Evolutionary conservation across 441 rosid genomes (phyloP).

Genomic region (Bruguiera hainesii): DNA sequence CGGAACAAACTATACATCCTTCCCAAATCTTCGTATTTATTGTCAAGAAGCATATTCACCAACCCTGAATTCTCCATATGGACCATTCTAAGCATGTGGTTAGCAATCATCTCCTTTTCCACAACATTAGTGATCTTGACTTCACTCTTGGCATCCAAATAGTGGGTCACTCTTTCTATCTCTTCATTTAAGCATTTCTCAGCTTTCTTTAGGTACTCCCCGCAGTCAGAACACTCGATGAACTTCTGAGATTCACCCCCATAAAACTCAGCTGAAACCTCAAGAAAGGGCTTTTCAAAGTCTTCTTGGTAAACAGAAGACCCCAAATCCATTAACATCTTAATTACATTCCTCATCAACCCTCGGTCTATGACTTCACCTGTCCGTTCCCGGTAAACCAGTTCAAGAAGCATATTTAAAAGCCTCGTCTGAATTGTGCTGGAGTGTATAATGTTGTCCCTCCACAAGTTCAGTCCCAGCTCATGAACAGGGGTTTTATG

Average conservation of each 20-base stretch:
- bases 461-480: conserved; percentile 88
- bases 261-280: conserved; percentile 87
- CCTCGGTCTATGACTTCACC: conserved; percentile 93
- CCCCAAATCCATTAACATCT: conserved; percentile 97
- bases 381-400: conserved; percentile 71
- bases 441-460: conserved; percentile 73
- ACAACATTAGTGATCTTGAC: conserved; percentile 85
- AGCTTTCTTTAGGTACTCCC: conserved; percentile 85
- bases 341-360: conserved; percentile 73
- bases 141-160: conserved; percentile 86
- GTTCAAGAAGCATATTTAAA: conserved; percentile 75
- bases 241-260: conserved; percentile 84
- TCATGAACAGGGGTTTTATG: conserved; percentile 86
- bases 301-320: conserved; percentile 86
- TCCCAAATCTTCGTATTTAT: conserved; percentile 78
- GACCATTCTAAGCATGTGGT: conserved; percentile 89
- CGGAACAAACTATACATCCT: conserved; percentile 90
- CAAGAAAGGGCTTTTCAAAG: conserved; percentile 91
- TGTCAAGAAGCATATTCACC: conserved; percentile 91
- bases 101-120: conserved; percentile 95
- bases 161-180: conserved; percentile 85
- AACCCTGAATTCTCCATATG: conserved; percentile 98
- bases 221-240: conserved; percentile 87
- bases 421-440: conserved; percentile 73
- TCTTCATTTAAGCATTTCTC: conserved; percentile 88